Evolutionary conservation across 108 stramenopile species (phyloP).

Genomic region (Skeletonema tropicum): DNA sequence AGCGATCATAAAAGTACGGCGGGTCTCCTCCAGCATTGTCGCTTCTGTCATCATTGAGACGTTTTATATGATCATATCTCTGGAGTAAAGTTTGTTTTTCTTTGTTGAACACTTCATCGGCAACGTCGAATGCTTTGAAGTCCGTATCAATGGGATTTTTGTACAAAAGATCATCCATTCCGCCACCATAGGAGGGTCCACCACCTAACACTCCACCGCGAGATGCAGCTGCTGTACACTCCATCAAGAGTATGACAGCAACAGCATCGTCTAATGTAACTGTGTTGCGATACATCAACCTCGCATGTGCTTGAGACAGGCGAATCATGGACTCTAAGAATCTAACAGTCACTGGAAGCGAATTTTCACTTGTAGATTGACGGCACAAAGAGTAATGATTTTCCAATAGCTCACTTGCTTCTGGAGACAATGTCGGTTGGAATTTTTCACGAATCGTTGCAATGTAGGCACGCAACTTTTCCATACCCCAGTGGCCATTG

Average conservation of each 20-base stretch:
- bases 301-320: constrained; percentile 94
- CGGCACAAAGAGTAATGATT: constrained; percentile 82
- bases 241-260: constrained; percentile 86
- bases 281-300: constrained; percentile 87
- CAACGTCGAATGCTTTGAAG: constrained; percentile 33
- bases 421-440: constrained; percentile 71
- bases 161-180: constrained; percentile 22
- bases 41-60: not conserved
- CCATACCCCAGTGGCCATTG: constrained; percentile 77
- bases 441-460: constrained; percentile 82
- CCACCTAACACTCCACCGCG: constrained; percentile 23
- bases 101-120: constrained; percentile 37
- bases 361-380: constrained; percentile 51
- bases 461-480: constrained; percentile 91
- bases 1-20: not conserved
- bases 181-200: constrained; percentile 9
- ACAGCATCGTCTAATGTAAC: constrained; percentile 82
- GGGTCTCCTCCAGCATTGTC: not conserved
- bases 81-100: constrained; percentile 36
- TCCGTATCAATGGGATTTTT: constrained; percentile 47
- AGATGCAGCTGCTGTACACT: constrained; percentile 61
- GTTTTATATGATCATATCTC: constrained; percentile 23
- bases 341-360: constrained; percentile 87
- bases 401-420: constrained; percentile 77
- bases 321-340: constrained; percentile 95